Evolutionary conservation across 805 yeast genomes (phyloP), one percentile per base, ranked within the genome.

Genomic region (Candida insectalens): DNA sequence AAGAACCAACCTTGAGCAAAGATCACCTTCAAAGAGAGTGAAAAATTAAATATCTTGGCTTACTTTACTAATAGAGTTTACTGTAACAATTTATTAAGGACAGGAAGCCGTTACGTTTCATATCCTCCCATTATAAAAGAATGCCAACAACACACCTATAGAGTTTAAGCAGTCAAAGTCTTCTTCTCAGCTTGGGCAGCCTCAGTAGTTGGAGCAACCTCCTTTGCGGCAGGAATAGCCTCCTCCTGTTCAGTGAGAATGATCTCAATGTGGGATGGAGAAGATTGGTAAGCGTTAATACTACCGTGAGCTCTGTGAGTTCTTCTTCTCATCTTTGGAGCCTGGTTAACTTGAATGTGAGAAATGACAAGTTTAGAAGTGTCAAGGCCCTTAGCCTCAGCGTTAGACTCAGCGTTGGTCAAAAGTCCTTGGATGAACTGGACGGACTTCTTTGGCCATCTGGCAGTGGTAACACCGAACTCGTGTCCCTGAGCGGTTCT

Each of bases 271-370:
- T 92, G 99, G 61, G 94, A 88, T 66, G 98, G 98, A 59, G 88
- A 75, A 44, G 97, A 84, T 76, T 87, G 94, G 92, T 87, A 92
- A 60, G 96, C 95, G 74, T 89, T 92, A 67, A 87, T 84, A 82
- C 98, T 92, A 83, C 99, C 99, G 82, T 89, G 97, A 60, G 99
- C 99, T 82, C 99, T 88, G 95, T 75, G 92, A 63, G 98, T 92
- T 77, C 99, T 87, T 78, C 99, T 89, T 80, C 97, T 92, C 76
- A 85, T 94, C 75, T 87, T 87, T 74, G 99, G 98, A 61, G 98
- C 98, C 69, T 87, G 95, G 94, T 92, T 92, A 63, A 89, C 98
- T 78, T 92, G 98, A 66, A 92, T 89, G 83, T 92, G 97, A 55
- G 94, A 80, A 62, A 92, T 77, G 72, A 81, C 82, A 65, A 92